Evolutionary conservation across 768 basidiomycete genomes (phyloP).

Genomic region (Solioccasus polychromus): DNA sequence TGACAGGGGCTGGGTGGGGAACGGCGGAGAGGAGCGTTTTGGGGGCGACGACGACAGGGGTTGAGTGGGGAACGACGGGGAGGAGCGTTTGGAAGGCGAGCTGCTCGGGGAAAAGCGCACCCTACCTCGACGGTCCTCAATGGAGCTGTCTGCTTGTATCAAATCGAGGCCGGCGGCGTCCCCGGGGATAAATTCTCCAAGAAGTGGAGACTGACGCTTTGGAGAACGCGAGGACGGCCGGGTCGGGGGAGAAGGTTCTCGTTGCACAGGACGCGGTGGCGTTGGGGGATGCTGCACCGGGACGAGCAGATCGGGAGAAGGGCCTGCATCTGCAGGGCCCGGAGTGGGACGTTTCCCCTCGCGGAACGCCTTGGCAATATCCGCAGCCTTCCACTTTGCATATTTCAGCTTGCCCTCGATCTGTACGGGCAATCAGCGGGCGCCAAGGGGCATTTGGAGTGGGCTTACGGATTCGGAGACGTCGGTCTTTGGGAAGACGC

Average conservation of each 20-base stretch:
- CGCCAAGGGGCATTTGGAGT: not conserved
- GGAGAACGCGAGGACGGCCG: constrained; percentile 24
- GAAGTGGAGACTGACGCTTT: constrained; percentile 33
- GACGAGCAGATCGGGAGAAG: constrained; percentile 12
- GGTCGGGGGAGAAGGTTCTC: constrained; percentile 24
- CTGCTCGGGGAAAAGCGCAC: constrained; percentile 17
- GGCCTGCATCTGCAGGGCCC: constrained; percentile 58
- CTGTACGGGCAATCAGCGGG: constrained; percentile 37
- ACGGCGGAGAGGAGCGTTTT: constrained; percentile 11
- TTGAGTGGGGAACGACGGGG: constrained; percentile 9
- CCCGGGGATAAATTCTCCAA: constrained; percentile 26
- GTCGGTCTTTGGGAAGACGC: constrained; percentile 63
- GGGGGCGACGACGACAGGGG: constrained; percentile 17
- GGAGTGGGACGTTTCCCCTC: constrained; percentile 84
- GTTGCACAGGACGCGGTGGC: constrained; percentile 20
- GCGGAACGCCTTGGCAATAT: constrained; percentile 92
- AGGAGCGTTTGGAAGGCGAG: constrained; percentile 13
- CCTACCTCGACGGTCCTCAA: constrained; percentile 15
- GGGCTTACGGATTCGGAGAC: constrained; percentile 54
- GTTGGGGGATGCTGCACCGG: constrained; percentile 16
- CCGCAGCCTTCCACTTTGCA: constrained; percentile 96
- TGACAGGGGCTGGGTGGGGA: constrained; percentile 9
- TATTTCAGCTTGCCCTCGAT: constrained; percentile 87
- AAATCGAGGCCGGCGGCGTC: no score
- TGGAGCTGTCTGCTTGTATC: no score